Percentiles rank a stretch among this genome's conserved stretches.
Conservation (phyloP, 768 basidiomycete species). For the Psilocybe tampanensis region DNA sequence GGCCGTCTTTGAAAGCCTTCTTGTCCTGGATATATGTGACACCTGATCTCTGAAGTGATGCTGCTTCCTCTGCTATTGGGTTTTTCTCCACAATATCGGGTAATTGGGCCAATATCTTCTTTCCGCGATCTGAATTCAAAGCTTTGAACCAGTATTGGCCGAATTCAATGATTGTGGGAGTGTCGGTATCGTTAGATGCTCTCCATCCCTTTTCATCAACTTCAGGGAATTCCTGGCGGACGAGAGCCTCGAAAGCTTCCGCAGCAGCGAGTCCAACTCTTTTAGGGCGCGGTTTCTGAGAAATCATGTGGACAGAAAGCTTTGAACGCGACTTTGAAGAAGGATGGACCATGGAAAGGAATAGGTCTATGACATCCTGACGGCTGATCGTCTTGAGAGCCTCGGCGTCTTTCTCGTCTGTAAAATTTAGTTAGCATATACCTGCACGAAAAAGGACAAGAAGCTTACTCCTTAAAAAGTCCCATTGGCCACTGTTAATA, state of each 20-base stretch:
- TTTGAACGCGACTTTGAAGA: constrained; percentile 74
- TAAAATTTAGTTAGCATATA: constrained; percentile 7
- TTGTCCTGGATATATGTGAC: constrained; percentile 69
- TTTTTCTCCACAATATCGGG: constrained; percentile 57
- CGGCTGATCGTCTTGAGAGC: constrained; percentile 68
- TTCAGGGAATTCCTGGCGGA: constrained; percentile 50
- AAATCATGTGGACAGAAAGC: constrained; percentile 79
- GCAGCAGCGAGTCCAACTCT: constrained; percentile 68
- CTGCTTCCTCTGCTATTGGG: constrained; percentile 56
- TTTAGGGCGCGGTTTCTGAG: constrained; percentile 61
- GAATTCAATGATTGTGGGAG: constrained; percentile 64
- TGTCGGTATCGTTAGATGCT: constrained; percentile 52
- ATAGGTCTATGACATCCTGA: constrained; percentile 72
- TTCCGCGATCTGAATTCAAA: constrained; percentile 40
- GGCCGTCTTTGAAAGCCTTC: constrained; percentile 61
- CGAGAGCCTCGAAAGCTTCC: constrained; percentile 57
- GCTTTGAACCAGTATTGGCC: constrained; percentile 62
- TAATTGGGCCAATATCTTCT: constrained; percentile 54
- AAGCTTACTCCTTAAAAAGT: constrained; percentile 82
- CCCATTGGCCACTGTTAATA: constrained; percentile 79
- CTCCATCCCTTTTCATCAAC: constrained; percentile 55
- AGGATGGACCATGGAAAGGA: constrained; percentile 70
- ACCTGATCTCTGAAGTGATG: constrained; percentile 43
- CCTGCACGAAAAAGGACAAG: background rate
- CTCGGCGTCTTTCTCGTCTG: constrained; percentile 76